These are phyloP conservation scores for Crassisporium funariophilum DNA, from an alignment of 768 basidiomycete species.

Conservation along the genomic window DNA sequence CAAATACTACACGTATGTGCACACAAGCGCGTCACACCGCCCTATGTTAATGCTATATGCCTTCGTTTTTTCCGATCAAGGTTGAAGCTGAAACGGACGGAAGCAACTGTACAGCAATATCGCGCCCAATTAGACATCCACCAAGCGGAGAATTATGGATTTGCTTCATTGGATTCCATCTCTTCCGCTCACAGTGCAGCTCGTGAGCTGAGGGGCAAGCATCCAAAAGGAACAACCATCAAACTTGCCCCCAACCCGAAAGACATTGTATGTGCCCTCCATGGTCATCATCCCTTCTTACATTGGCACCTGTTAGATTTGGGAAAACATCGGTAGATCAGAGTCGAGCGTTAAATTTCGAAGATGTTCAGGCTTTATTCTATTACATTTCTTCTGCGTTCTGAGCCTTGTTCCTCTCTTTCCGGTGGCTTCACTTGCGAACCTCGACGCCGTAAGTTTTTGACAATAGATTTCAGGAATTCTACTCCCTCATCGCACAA, in stretches of 20 bases:
- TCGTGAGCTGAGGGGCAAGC: conserved; percentile 54
- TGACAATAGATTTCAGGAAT: too few species aligned
- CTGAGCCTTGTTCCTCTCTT: conserved; percentile 84
- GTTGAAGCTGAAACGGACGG: conserved; percentile 42
- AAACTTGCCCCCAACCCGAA: conserved; percentile 66
- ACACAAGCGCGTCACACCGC: not conserved
- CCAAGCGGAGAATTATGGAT: conserved; percentile 74
- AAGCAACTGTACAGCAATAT: conserved; percentile 58
- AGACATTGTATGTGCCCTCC: conserved; percentile 28
- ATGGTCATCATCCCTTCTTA: not conserved
- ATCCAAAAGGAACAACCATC: conserved; percentile 64
- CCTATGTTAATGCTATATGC: not conserved
- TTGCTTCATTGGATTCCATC: conserved; percentile 72
- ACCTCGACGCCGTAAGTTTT: conserved; percentile 62
- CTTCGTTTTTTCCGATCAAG: conserved; percentile 14
- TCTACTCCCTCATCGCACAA: not conserved
- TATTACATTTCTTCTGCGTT: conserved; percentile 69
- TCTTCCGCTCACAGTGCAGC: conserved; percentile 76
- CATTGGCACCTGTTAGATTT: conserved; percentile 49
- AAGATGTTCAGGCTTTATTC: conserved; percentile 61
- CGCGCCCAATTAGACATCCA: conserved; percentile 58
- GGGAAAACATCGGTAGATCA: conserved; percentile 72
- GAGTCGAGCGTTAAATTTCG: conserved; percentile 51
- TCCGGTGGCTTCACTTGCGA: conserved; percentile 80
- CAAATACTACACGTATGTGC: conserved; percentile 22